Conservation (phyloP, 2,329 filamentous ascomycete species). For the Fusarium compactum region DNA sequence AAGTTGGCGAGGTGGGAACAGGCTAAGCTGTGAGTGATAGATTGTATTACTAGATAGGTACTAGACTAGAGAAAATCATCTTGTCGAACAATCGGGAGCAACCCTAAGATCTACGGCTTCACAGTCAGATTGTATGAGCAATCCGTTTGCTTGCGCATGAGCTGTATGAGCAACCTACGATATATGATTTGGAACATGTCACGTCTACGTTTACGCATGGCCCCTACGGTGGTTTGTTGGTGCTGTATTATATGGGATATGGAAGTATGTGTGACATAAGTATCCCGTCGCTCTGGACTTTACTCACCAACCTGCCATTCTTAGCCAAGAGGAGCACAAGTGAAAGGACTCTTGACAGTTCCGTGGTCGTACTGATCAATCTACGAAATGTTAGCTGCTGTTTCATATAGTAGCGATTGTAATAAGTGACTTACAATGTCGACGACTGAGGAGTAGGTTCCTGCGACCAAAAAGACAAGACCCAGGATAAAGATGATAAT, state of each 20-base stretch:
- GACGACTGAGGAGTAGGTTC: slow-evolving; percentile 30
- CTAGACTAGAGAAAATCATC: neutral
- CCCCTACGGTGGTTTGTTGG: slow-evolving; percentile 40
- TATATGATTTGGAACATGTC: neutral
- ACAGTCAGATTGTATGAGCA: neutral
- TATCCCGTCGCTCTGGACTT: slow-evolving; percentile 22
- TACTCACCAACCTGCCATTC: neutral
- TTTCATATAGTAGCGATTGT: fast-evolving
- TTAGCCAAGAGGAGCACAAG: slow-evolving; percentile 30
- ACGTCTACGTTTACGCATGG: slow-evolving; percentile 42
- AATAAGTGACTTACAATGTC: slow-evolving; percentile 25
- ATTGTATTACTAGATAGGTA: neutral
- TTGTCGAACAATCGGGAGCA: neutral
- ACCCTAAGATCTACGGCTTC: neutral
- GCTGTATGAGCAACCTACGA: neutral
- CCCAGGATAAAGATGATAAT: slow-evolving; percentile 35
- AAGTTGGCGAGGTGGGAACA: slow-evolving; percentile 45
- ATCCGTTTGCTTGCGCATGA: neutral
- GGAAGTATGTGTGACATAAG: slow-evolving; percentile 36
- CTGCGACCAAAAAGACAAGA: slow-evolving; percentile 31
- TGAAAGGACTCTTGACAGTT: slow-evolving; percentile 32
- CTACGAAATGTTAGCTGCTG: slow-evolving; percentile 4
- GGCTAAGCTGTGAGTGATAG: slow-evolving; percentile 39
- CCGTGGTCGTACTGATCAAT: slow-evolving; percentile 34
- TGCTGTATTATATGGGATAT: slow-evolving; percentile 39